Base-by-base conservation (phyloP, 331 rosid genomes). In the Quercus tomentella region DNA sequence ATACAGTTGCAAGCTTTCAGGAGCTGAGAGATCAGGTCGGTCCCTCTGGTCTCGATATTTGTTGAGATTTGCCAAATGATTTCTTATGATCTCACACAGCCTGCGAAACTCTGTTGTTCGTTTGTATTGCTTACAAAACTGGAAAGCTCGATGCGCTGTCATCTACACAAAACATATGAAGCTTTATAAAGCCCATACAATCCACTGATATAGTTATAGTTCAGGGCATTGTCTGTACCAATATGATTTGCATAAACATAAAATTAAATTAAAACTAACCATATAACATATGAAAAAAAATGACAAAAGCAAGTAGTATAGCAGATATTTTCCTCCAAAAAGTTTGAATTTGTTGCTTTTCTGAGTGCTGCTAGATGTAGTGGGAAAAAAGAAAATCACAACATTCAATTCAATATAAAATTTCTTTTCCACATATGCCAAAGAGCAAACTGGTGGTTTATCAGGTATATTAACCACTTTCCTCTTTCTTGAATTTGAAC, bases 81-180 rank as follows among this genome's bases (percentile, higher is more conserved):
- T 93, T 80, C 99, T 84, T 54, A 93, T 96, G 78, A 93, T 96
- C 86, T 96, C 99, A 74, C 98, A 96, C 2, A 93, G 83, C 79
- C 99, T 89, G 28, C 97, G 94, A 73, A 96, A 96, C 80, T 96
- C 98, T 7, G 98, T 96, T 11, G 97, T 89, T 70, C 97, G 83
- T 72, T 96, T 96, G 57, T 93, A 96, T 74, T 90, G 97, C 88
- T 96, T 96, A 85, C 99, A 96, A 83, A 96, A 96, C 88, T 96
- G 99, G 84, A 96, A 96, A 73, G 99, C 97, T 72, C 99, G 94
- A 81, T 96, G 99, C 10, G 99, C 99, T 28, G 99, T 96, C 98
- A 96, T 96, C 99, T 96, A 86, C 82, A 81, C 25, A 78, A 52
- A 57, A 70, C 69, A 77, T 55, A 49, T 10, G 16, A 37, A 33